These are phyloP conservation scores for Paspalum vaginatum DNA, from an alignment of 176 grass and related monocot genomes.

Conservation along the genomic window DNA sequence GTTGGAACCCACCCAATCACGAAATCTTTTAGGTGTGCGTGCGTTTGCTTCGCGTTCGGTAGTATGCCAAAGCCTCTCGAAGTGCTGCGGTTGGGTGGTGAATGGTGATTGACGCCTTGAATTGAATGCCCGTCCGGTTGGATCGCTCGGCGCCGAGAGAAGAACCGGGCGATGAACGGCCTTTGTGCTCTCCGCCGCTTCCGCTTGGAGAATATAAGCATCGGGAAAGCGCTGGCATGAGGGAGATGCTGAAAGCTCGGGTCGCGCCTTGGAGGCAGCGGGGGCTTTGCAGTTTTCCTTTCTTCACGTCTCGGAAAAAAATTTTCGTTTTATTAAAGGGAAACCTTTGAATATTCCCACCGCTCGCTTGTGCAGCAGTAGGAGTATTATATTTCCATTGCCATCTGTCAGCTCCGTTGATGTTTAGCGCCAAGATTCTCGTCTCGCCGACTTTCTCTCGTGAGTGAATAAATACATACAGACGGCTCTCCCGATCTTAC, in stretches of 20 bases:
- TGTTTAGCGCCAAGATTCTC: not conserved
- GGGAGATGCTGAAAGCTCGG: constrained; percentile 37
- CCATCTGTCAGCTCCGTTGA: not conserved
- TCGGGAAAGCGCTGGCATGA: constrained; percentile 33
- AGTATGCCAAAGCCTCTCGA: not conserved
- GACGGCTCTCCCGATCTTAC: no score
- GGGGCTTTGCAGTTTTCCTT: not conserved
- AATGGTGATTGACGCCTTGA: not conserved
- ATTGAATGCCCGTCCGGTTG: constrained; percentile 3
- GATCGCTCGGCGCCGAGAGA: not conserved
- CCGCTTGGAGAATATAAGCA: constrained; percentile 35
- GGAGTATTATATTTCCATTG: not conserved
- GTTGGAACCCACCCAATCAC: not conserved
- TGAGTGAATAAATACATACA: no score
- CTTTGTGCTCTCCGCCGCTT: no score
- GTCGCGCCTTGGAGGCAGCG: not conserved
- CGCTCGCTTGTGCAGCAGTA: no score
- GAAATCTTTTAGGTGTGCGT: not conserved
- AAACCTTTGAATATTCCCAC: constrained; percentile 42
- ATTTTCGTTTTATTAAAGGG: constrained; percentile 23
- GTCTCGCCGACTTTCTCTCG: not conserved
- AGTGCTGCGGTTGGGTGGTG: not conserved
- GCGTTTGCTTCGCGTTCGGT: not conserved
- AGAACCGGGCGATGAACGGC: no score
- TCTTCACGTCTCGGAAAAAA: not conserved